Evolutionary conservation across 2,329 filamentous ascomycete species (phyloP).

Genomic region (Colletotrichum tamarilloi): DNA sequence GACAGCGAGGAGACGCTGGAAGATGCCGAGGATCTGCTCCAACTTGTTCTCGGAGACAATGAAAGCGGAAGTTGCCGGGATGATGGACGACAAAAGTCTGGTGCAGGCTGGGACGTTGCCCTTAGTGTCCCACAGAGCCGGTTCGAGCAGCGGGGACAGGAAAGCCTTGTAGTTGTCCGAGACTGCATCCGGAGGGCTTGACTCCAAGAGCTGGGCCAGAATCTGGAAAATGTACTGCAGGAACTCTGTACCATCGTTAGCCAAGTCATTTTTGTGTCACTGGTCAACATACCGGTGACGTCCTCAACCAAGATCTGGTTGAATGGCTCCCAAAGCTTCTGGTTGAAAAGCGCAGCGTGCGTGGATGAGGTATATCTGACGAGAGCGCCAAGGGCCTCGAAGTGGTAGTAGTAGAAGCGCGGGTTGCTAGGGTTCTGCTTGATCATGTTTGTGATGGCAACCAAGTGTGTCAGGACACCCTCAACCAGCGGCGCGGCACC

Average conservation of each 20-base stretch:
- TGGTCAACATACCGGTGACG: slow-evolving; percentile 72
- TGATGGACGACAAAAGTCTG: slow-evolving; percentile 84
- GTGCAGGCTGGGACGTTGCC: slow-evolving; percentile 94
- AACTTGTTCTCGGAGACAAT: slow-evolving; percentile 85
- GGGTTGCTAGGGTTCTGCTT: slow-evolving; percentile 97
- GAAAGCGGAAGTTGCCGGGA: slow-evolving; percentile 78
- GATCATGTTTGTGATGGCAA: slow-evolving; percentile 91
- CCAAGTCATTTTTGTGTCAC: background rate
- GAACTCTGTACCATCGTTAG: slow-evolving; percentile 74
- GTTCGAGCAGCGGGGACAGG: slow-evolving; percentile 80
- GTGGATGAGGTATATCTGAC: slow-evolving; percentile 77
- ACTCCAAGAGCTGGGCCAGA: slow-evolving; percentile 89
- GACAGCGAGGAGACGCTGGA: slow-evolving; percentile 85
- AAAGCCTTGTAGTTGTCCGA: slow-evolving; percentile 85
- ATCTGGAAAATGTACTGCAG: slow-evolving; percentile 97
- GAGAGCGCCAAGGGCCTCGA: slow-evolving; percentile 91
- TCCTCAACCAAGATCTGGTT: slow-evolving; percentile 83
- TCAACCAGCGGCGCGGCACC: slow-evolving; percentile 80
- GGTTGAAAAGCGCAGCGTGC: slow-evolving; percentile 80
- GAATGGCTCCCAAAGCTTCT: slow-evolving; percentile 85
- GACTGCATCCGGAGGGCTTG: slow-evolving; percentile 81
- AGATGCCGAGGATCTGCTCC: slow-evolving; percentile 91
- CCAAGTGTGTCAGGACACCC: slow-evolving; percentile 82
- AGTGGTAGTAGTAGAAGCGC: slow-evolving; percentile 98
- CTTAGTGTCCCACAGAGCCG: slow-evolving; percentile 88